phyloP scores from a whole-genome alignment of 257 asterid species.

The Fraxinus excelsior region DNA sequence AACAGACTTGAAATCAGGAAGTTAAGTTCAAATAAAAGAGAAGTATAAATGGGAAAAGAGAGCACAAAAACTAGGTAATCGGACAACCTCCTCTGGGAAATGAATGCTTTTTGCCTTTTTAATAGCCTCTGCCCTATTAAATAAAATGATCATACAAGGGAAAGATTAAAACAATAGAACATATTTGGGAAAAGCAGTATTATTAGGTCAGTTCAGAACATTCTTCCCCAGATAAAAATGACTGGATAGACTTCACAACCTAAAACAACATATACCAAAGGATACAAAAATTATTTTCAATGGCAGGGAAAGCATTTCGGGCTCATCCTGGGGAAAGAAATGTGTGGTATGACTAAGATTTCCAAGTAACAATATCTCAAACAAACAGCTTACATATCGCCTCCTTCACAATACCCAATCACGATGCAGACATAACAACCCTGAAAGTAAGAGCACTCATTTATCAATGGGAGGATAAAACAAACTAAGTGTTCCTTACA shows the following conservation, averaged over 20 bases:
- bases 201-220: background rate
- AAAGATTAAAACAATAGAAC: slow-evolving; percentile 6
- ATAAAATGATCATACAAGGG: slow-evolving; percentile 18
- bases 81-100: slow-evolving; percentile 83
- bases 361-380: background rate
- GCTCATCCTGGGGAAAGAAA: background rate
- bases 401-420: slow-evolving; percentile 97
- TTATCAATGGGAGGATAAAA: slow-evolving; percentile 20
- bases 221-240: background rate
- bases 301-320: background rate
- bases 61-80: slow-evolving; percentile 15
- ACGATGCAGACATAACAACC: slow-evolving; percentile 98
- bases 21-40: background rate
- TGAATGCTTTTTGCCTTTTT: slow-evolving; percentile 81
- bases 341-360: background rate
- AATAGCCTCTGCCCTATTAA: slow-evolving; percentile 83
- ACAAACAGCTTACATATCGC: slow-evolving; percentile 43
- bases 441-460: slow-evolving; percentile 45
- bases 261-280: background rate
- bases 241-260: background rate
- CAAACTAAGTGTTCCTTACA: background rate
- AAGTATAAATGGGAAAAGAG: background rate
- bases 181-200: background rate
- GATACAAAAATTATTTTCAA: background rate
- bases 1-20: slow-evolving; percentile 5